These are phyloP conservation scores for Neurospora discreta DNA, from an alignment of 495 filamentous ascomycete genomes.

Conservation along the genomic window DNA sequence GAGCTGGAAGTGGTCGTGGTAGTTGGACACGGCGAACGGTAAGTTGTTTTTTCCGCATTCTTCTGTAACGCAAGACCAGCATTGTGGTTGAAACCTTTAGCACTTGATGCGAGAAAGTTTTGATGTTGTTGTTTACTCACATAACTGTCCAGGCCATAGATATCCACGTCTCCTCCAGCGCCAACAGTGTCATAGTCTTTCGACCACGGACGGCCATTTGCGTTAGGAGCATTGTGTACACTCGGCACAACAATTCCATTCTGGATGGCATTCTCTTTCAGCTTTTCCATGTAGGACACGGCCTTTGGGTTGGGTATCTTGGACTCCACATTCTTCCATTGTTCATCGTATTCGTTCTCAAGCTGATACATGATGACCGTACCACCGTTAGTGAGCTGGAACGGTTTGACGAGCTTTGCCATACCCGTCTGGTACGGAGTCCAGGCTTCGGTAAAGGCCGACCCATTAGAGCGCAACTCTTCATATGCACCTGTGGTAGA, in stretches of 20 bases:
- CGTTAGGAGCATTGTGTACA: conserved; percentile 38
- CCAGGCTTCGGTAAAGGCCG: conserved; percentile 44
- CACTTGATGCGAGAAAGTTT: rapidly evolving
- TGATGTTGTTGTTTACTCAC: background rate
- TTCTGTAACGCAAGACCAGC: conserved; percentile 47
- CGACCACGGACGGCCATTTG: conserved; percentile 31
- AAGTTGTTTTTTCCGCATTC: conserved; percentile 41
- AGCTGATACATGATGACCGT: conserved; percentile 46
- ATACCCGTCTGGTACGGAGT: conserved; percentile 40
- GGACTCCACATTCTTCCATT: conserved; percentile 35
- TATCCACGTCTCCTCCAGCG: conserved; percentile 44
- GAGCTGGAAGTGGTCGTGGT: conserved; percentile 11
- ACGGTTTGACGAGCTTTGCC: conserved; percentile 35
- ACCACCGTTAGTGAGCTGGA: conserved; percentile 45
- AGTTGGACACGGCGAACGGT: conserved; percentile 4
- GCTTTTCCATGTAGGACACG: conserved; percentile 45
- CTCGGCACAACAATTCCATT: conserved; percentile 46
- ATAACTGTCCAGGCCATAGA: conserved; percentile 48
- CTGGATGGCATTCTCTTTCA: conserved; percentile 35
- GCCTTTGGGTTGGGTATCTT: conserved; percentile 38
- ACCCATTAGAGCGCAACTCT: conserved; percentile 44
- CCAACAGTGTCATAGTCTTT: conserved; percentile 31
- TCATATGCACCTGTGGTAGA: conserved; percentile 52
- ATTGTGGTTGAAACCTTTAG: conserved; percentile 29
- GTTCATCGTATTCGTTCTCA: conserved; percentile 50